Base-by-base conservation (phyloP, 2,329 filamentous ascomycete genomes). In the Penicillium sp. region DNA sequence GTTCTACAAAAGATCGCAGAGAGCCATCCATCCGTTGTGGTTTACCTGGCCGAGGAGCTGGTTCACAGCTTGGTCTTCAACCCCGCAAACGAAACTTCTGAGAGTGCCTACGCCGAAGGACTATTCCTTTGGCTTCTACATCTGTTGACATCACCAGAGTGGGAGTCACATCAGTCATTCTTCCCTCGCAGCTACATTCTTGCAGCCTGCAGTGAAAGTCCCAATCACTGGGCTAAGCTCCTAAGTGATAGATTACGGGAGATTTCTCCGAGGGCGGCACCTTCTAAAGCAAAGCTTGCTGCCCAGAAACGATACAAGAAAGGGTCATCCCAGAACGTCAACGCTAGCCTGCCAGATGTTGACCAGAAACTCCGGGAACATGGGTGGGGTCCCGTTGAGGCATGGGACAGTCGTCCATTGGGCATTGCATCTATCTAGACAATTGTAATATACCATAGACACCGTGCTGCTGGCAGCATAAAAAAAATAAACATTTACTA, bases 101-200 rank as follows among this genome's bases (percentile, higher is more conserved):
- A 56, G 24, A 64, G 74, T 54, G 63, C 71, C 0, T 58, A 63
- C 6, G 64, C 65, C 33, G 77, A 82, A 64, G 77, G 71, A 2
- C 48, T 78, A 29, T 77, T 71, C 54, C 65, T 74, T 31, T 84
- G 81, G 81, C 59, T 81, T 24, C 58, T 74, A 8, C 78, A 81
- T 59, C 68, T 83, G 9, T 58, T 80, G 24, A 65, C 65, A 5
- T 72, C 72, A 10, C 46, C 65, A 3, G 61, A 65, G 2, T 79
- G 75, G 76, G 59, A 60, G 10, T 57, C 57, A 28, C 56, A 65
- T 31, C 61, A 65, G 29, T 60, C 52, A 28, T 52, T 62, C 15
- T 60, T 72, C 13, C 67, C 71, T 4, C 56, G 64, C 34, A 64
- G 59, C 9, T 73, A 75, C 51, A 53, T 74, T 12, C 56, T 64